These are phyloP conservation scores for Nitzschia sp. DNA, from an alignment of 108 stramenopile genomes.

Conservation along the genomic window DNA sequence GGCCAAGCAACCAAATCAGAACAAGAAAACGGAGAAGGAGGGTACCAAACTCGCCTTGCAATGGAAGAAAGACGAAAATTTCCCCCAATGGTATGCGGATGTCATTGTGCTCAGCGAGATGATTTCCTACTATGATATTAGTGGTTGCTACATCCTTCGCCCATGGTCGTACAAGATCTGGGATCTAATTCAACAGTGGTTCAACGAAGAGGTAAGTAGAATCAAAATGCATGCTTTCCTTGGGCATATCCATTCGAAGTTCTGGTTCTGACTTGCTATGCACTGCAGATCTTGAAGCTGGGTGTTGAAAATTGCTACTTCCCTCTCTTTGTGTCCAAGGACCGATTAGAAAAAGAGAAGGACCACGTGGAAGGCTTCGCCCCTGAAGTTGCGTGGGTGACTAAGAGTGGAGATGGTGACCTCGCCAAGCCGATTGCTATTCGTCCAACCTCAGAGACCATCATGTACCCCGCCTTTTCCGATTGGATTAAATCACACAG, in stretches of 20 bases:
- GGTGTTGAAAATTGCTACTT: conserved; percentile 98
- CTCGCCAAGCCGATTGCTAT: conserved; percentile 97
- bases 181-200: conserved; percentile 97
- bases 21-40: conserved; percentile 69
- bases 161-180: conserved; percentile 99
- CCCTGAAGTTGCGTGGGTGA: conserved; percentile 98
- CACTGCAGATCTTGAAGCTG: conserved; percentile 65
- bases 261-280: neutral
- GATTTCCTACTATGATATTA: conserved; percentile 99
- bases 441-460: conserved; percentile 97
- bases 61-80: conserved; percentile 94
- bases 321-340: conserved; percentile 94
- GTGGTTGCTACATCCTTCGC: conserved; percentile 99
- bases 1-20: conserved; percentile 22
- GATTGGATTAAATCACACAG: conserved; percentile 94
- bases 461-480: conserved; percentile 98
- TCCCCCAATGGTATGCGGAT: conserved; percentile 96
- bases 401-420: conserved; percentile 86
- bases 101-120: conserved; percentile 97
- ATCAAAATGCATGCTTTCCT: neutral
- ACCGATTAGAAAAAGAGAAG: conserved; percentile 95
- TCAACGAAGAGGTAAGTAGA: conserved; percentile 72
- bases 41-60: conserved; percentile 80
- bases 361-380: conserved; percentile 99
- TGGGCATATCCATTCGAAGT: neutral